Evolutionary conservation across 2,329 filamentous ascomycete species (phyloP), one percentile per base, ranked within the genome.

Genomic region (Orbilia javanica): DNA sequence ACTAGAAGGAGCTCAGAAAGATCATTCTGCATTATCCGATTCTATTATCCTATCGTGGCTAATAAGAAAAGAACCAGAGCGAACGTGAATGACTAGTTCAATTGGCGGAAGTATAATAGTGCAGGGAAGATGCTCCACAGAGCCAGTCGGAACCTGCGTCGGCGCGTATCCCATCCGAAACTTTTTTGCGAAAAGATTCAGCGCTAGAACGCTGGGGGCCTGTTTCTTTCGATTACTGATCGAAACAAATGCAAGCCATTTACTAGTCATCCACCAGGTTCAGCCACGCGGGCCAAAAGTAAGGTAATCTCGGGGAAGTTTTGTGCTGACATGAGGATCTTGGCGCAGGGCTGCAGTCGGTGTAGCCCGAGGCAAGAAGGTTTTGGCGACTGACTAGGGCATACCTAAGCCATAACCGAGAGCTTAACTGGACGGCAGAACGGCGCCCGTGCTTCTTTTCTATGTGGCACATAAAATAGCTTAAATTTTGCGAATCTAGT

Each of bases 91-190:
- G 1, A n/a, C 15, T n/a, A 53, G 10, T 3, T 25, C 18, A 29
- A 29, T 22, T 22, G 3, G 18, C 44, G 20, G 13, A 42, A 42
- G 15, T n/a, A 42, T 42, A 48, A 48, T n/a, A 52, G 20, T 29
- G 52, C 52, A 57, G 52, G 52, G 52, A 57, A 31, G 10, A 34
- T 29, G 52, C n/a, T n/a, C 52, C 52, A 57, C 52, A 57, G n/a
- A 13, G 29, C 52, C 13, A 5, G 29, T 57, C 52, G 29, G 52
- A 57, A 57, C 52, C 52, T 57, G 29, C 52, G 29, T 20, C 52
- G 29, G 52, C 29, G 52, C 52, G 31, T 57, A 18, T 57, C 39
- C 52, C 52, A 6, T 57, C 52, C 52, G 52, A 57, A 57, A 22
- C 10, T 34, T 22, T 53, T 34, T 57, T 57, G 29, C 52, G 29